Conservation (phyloP, 2,329 filamentous ascomycete genomes). For the Alternaria brassicicola region DNA sequence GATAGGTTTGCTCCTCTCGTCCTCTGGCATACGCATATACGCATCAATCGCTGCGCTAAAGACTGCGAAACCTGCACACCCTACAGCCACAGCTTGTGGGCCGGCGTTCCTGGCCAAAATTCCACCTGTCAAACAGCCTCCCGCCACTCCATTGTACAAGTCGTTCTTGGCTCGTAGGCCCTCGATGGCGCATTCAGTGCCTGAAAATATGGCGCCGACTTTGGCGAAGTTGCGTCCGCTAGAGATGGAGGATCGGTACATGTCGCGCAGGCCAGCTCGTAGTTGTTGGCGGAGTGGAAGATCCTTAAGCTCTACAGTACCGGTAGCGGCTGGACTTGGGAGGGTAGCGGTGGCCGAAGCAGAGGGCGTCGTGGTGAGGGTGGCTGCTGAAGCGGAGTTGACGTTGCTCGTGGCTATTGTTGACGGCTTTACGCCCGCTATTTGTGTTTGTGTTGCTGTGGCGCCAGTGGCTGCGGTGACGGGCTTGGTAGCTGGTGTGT, state of each 20-base stretch:
- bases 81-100: slow-evolving; percentile 84
- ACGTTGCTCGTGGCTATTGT: slow-evolving; percentile 4
- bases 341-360: slow-evolving; percentile 71
- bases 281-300: slow-evolving; percentile 87
- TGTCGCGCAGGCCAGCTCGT: slow-evolving; percentile 86
- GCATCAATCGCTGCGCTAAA: slow-evolving; percentile 92
- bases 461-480: slow-evolving; percentile 51
- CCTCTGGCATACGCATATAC: slow-evolving; percentile 68
- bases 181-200: slow-evolving; percentile 96
- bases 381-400: slow-evolving; percentile 8
- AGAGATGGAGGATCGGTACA: slow-evolving; percentile 82
- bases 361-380: slow-evolving; percentile 28
- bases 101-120: slow-evolving; percentile 86
- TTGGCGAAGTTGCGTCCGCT: slow-evolving; percentile 93
- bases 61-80: slow-evolving; percentile 91
- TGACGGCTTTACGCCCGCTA: slow-evolving; percentile 12
- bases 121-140: slow-evolving; percentile 90
- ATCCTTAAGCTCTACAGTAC: slow-evolving; percentile 56
- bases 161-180: slow-evolving; percentile 93
- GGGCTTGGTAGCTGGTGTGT: slow-evolving; percentile 31
- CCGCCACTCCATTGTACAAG: slow-evolving; percentile 81
- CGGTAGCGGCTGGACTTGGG: slow-evolving; percentile 47
- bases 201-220: slow-evolving; percentile 87
- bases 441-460: slow-evolving; percentile 4
- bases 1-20: slow-evolving; percentile 50